Base-by-base conservation (phyloP, 441 rosid genomes). In the Brassica hybrid region DNA sequence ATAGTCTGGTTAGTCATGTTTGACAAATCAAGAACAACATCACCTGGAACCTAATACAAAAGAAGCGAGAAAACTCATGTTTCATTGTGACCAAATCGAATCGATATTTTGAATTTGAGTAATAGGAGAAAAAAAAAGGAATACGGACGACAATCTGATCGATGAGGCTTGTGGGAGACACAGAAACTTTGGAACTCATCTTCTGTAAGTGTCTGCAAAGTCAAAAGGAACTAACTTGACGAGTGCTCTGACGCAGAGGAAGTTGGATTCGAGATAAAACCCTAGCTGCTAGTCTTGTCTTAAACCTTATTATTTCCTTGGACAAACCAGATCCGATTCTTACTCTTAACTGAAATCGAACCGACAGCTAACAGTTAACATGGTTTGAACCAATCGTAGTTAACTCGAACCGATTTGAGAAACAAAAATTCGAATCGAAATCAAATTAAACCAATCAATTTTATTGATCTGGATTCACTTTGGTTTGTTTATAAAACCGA, bases 101-200 rank as follows among this genome's bases (percentile, higher is more conserved):
- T 3, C 23, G 25, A 70, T 1, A 52, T 5, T 2, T 16, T 23
- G 10, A 41, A 12, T 41, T 13, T 32, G 43, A 23, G 38, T 25
- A 13, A 23, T n/a, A 10, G 43, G 58, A 3, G 4, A 18, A 56
- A 27, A 78, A 52, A 10, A 16, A 57, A 18, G 66, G 21, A 38
- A 57, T 43, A 79, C 91, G 83, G 5, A 89, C 96, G 6, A 89
- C 88, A 63, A 78, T 58, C 36, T 89, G 79, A 79, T 87, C 91
- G 48, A 88, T 72, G 70, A 84, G 76, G 74, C 67, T 84, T 57
- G 63, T 34, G 9, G 83, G 79, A 12, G 86, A 77, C 32, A 45
- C 69, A 4, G 83, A 71, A 8, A 76, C 67, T 58, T 83, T 76
- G 13, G 66, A n/a, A 54, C 79, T 89, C 90, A 84, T 88, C 71